Conservation (phyloP, 345 rosid species). For the Populus alba region DNA sequence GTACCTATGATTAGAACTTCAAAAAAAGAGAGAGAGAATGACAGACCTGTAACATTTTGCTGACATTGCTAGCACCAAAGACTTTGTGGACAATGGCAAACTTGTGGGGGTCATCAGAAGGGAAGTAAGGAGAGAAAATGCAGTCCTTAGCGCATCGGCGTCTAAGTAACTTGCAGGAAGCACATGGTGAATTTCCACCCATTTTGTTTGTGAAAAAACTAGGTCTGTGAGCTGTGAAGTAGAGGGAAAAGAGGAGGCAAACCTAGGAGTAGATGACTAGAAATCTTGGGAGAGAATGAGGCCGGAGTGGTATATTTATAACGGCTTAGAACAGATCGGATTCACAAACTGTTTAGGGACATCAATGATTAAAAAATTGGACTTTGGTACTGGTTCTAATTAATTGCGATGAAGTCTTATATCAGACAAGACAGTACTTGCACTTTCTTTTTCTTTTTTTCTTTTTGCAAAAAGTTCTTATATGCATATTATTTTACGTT, state of each 20-base stretch:
- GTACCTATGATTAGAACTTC: not conserved
- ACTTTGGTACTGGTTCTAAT: not conserved
- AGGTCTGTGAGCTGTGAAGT: not conserved
- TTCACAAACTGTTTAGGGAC: conserved; percentile 5
- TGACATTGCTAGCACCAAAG: conserved; percentile 35
- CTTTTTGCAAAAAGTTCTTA: not conserved
- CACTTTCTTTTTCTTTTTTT: not conserved
- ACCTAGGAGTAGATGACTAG: not conserved
- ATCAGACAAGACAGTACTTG: conserved; percentile 1
- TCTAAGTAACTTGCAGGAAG: conserved; percentile 29
- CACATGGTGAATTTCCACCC: conserved; percentile 32
- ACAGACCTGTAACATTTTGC: conserved; percentile 32
- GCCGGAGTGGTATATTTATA: conserved; percentile 27
- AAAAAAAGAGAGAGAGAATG: not conserved
- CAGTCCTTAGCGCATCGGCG: conserved; percentile 29
- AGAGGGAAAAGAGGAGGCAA: not conserved
- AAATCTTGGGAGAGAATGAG: conserved; percentile 11
- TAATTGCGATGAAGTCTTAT: not conserved
- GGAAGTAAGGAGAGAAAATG: conserved; percentile 28
- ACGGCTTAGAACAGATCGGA: conserved; percentile 6
- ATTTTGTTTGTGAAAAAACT: not conserved
- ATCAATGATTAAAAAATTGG: conserved; percentile 8
- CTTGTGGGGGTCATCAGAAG: conserved; percentile 33
- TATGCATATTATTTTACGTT: not conserved
- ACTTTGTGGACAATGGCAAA: conserved; percentile 35